Base-by-base conservation (phyloP, 1,284 basidiomycete species). In the Ceratobasidium sp. region DNA sequence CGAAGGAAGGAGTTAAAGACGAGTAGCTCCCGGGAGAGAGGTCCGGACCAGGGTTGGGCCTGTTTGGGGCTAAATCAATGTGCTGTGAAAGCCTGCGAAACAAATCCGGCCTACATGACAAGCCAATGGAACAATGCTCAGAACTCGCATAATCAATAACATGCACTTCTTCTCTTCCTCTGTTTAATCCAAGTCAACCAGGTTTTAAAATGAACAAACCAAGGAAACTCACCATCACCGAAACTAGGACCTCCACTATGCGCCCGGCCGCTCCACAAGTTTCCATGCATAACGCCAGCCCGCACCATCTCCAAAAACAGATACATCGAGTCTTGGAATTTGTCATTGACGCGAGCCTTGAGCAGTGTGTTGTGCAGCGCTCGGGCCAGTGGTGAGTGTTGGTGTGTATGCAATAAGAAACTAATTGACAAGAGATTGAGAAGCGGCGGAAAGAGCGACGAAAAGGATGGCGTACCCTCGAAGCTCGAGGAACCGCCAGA, bases 1-100 rank as follows among this genome's bases (percentile, higher is more conserved):
- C 95, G 93, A 82, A 97, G 92, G 85, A 99, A 99, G 64, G 96
- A 97, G 88, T 99, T 99, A 91, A 99, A 99, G 72, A 98, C 97
- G 69, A 99, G 89, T 80, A 99, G 87, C 86, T 99, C 98, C 76
- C 97, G 92, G 81, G 97, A 98, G 76, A 99, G 87, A 61, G 97
- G 97, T 39, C 97, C 97, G 42, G 93, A 94, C 97, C 97, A 98
- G 82, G 94, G 91, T 84, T 93, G 92, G 33, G 92, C 81, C 94
- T 95, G 81, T 78, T 79, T 70, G 12, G 20, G n/a, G 79, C 79
- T 61, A 77, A 79, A 63, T 61, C 4, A 33, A 9, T 49, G 64
- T 39, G 20, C 9, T 42, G 46, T 53, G 78, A 75, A 79, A 26
- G 20, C 1, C 56, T n/a, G 55, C 80, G 72, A 60, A 51, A 49